Percentiles rank a stretch among this genome's conserved stretches.
Evolutionary conservation across 371 early-diverging fungal species (phyloP).

Genomic region (Mucor racemosus): DNA sequence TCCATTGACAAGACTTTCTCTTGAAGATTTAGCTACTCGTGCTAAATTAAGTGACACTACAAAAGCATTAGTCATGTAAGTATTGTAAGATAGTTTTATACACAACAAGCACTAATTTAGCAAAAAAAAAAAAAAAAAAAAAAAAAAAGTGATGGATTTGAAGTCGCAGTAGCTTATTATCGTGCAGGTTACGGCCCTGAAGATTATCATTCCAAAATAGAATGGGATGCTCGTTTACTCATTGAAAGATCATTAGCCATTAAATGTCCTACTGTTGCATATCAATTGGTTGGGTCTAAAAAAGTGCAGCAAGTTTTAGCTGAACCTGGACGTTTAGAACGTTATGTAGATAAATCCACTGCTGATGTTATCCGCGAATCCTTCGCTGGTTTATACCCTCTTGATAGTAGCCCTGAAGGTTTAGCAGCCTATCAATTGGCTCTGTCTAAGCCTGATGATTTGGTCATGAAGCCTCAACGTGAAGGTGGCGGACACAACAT

Average conservation of each 20-base stretch:
- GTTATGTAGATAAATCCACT: constrained; percentile 62
- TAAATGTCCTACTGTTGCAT: constrained; percentile 90
- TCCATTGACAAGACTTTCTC: constrained; percentile 65
- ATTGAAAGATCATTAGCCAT: constrained; percentile 81
- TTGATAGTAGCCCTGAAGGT: constrained; percentile 77
- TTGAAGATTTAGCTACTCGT: constrained; percentile 65
- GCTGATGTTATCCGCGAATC: constrained; percentile 68
- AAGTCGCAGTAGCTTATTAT: constrained; percentile 91
- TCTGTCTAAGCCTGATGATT: constrained; percentile 63
- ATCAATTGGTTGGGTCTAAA: constrained; percentile 95
- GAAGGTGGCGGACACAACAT: constrained; percentile 98
- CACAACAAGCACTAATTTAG: neutral
- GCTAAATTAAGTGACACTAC: constrained; percentile 61
- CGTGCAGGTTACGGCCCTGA: constrained; percentile 92
- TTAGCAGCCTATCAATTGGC: constrained; percentile 72
- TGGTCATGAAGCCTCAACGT: constrained; percentile 95
- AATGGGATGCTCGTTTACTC: constrained; percentile 34
- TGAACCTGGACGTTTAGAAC: constrained; percentile 79
- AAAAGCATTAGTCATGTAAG: constrained; percentile 66
- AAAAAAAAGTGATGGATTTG: constrained; percentile 61
- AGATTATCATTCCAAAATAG: constrained; percentile 69
- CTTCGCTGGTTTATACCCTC: constrained; percentile 91
- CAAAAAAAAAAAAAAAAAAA: constrained; percentile 21
- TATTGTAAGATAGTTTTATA: neutral
- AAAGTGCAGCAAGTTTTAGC: constrained; percentile 96